Conservation (phyloP, 2,329 filamentous ascomycete genomes). For the Colletotrichum sp. region DNA sequence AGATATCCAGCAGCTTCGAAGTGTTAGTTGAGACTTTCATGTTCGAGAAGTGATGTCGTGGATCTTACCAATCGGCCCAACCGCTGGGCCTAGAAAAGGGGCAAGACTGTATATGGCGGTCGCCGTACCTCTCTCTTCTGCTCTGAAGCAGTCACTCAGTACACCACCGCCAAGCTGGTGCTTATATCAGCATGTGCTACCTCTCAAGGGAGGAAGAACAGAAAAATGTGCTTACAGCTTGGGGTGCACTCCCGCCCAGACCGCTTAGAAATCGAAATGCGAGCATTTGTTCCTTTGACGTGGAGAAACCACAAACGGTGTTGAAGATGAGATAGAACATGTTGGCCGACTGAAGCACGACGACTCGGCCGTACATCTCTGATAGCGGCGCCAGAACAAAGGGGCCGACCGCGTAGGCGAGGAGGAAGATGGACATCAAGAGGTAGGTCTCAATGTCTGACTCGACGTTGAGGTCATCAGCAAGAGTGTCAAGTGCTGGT, state of each 20-base stretch:
- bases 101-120: slow-evolving; percentile 38
- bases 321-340: slow-evolving; percentile 61
- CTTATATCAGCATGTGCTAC: not conserved
- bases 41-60: no score
- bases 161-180: slow-evolving; percentile 47
- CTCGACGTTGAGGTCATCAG: slow-evolving; percentile 47
- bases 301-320: slow-evolving; percentile 53
- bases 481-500: slow-evolving; percentile 49
- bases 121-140: slow-evolving; percentile 41
- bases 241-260: slow-evolving; percentile 48
- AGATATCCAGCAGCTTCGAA: slow-evolving; percentile 41
- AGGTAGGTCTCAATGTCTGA: slow-evolving; percentile 50
- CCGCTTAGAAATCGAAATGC: slow-evolving; percentile 56
- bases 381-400: slow-evolving; percentile 56
- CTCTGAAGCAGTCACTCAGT: slow-evolving; percentile 52
- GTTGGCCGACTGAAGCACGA: slow-evolving; percentile 49
- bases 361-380: slow-evolving; percentile 54
- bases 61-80: slow-evolving; percentile 42
- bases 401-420: slow-evolving; percentile 60
- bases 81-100: slow-evolving; percentile 47
- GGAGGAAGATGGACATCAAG: slow-evolving; percentile 64
- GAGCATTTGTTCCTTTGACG: slow-evolving; percentile 50
- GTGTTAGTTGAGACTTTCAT: not conserved
- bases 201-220: accelerated
- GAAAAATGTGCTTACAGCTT: slow-evolving; percentile 37